Percentiles rank a stretch among this genome's conserved stretches.
Conservation (phyloP, 1,284 basidiomycete species). For the Ustilago sp. region DNA sequence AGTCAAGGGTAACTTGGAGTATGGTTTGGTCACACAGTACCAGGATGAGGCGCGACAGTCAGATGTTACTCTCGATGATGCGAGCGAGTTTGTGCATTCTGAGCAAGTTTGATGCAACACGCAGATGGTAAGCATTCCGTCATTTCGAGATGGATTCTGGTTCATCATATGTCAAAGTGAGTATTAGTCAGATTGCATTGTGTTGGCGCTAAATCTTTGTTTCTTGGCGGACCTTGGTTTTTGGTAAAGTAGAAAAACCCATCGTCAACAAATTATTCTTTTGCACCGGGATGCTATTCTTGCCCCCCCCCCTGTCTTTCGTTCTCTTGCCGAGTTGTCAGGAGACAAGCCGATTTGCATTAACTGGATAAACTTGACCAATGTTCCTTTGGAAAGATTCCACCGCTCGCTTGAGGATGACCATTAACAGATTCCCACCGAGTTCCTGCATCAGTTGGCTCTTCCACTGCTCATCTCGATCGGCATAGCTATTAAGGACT, state of each 20-base stretch:
- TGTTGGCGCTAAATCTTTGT: neutral
- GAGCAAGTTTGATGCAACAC: constrained; percentile 27
- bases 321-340: constrained; percentile 7
- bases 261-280: constrained; percentile 44
- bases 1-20: constrained; percentile 29
- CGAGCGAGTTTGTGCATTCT: constrained; percentile 42
- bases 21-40: constrained; percentile 38
- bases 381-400: constrained; percentile 53
- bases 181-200: neutral
- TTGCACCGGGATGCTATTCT: constrained; percentile 26
- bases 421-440: constrained; percentile 48
- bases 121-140: too few species aligned
- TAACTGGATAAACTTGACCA: constrained; percentile 46
- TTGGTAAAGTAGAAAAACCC: constrained; percentile 42
- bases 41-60: constrained; percentile 49
- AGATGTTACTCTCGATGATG: constrained; percentile 36
- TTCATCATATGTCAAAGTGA: constrained; percentile 3
- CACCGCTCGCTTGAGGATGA: constrained; percentile 56
- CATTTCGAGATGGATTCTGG: too few species aligned
- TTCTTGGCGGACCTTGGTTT: constrained; percentile 15
- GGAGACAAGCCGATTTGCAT: constrained; percentile 61
- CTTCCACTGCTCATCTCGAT: constrained; percentile 35
- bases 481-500: constrained; percentile 51
- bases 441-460: constrained; percentile 16
- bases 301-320: constrained; percentile 2